Evolutionary conservation across 345 rosid genomes (phyloP).

Genomic region (Ricinus communis): DNA sequence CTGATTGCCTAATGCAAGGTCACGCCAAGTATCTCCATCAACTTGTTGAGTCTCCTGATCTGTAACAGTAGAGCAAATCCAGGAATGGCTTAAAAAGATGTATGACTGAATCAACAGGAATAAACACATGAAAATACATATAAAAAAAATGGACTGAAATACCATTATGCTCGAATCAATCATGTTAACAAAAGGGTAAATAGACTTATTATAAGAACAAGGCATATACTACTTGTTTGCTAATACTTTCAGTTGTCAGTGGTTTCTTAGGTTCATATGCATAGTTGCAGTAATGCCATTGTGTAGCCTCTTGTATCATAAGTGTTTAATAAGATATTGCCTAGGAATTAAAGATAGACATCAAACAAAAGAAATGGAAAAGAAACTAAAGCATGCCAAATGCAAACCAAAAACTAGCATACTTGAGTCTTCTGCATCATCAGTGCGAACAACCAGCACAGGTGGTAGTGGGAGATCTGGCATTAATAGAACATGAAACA

Average conservation of each 20-base stretch:
- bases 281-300: neutral
- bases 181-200: neutral
- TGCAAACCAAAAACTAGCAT: slow-evolving; percentile 19
- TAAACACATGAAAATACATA: too few species aligned
- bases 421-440: slow-evolving; percentile 93
- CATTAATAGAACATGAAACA: slow-evolving; percentile 2
- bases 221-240: neutral
- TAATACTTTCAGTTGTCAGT: neutral
- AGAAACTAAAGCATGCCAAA: neutral
- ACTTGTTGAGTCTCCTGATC: slow-evolving; percentile 73
- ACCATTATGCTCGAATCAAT: neutral
- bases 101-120: neutral
- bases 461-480: slow-evolving; percentile 87
- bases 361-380: neutral
- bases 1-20: slow-evolving; percentile 69
- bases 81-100: neutral
- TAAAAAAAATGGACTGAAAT: neutral
- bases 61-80: slow-evolving; percentile 28
- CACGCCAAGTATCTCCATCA: slow-evolving; percentile 76
- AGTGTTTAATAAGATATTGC: neutral
- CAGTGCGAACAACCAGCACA: slow-evolving; percentile 63
- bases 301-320: too few species aligned
- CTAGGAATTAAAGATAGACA: neutral
- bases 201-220: neutral
- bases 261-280: neutral